These are phyloP conservation scores for Fusarium musae DNA, from an alignment of 2,329 filamentous ascomycete species.

Conservation along the genomic window DNA sequence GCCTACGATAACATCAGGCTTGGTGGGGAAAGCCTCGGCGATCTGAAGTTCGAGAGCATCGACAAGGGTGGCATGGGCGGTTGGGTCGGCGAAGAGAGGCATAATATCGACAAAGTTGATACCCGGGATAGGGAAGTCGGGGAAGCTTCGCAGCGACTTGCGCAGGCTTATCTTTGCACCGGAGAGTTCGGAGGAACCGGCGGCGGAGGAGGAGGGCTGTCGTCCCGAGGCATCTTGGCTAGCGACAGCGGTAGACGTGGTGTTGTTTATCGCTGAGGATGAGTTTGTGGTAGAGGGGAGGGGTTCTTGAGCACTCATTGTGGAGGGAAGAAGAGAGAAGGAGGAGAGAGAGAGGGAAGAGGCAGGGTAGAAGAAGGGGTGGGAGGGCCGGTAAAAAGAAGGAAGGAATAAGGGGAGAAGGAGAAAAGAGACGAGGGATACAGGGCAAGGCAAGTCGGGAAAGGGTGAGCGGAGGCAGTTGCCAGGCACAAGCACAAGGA, in stretches of 20 bases:
- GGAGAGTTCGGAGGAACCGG: constrained; percentile 73
- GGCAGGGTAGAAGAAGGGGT: constrained; percentile 41
- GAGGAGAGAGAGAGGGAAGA: constrained; percentile 43
- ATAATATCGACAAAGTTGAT: constrained; percentile 99
- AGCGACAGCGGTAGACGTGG: constrained; percentile 46
- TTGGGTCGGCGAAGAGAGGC: constrained; percentile 86
- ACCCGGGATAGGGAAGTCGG: constrained; percentile 90
- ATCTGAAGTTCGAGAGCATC: constrained; percentile 88
- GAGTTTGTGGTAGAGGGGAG: constrained; percentile 42
- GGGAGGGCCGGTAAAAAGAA: constrained; percentile 46
- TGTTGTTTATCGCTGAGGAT: constrained; percentile 44
- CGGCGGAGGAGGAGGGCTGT: constrained; percentile 70
- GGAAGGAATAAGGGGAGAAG: constrained; percentile 45
- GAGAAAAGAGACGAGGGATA: constrained; percentile 42
- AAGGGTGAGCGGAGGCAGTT: constrained; percentile 41
- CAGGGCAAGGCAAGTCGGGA: constrained; percentile 31
- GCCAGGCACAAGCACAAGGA: constrained; percentile 39
- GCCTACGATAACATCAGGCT: constrained; percentile 90
- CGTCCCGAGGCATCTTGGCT: constrained; percentile 69
- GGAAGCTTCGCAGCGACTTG: constrained; percentile 81
- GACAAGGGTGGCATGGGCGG: constrained; percentile 80
- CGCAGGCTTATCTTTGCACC: constrained; percentile 77
- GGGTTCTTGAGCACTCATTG: constrained; percentile 48
- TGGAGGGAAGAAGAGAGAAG: constrained; percentile 46
- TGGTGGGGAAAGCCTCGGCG: constrained; percentile 68